These are phyloP conservation scores for Penicillium brasilianum DNA, from an alignment of 2,329 filamentous ascomycete genomes.

Conservation along the genomic window DNA sequence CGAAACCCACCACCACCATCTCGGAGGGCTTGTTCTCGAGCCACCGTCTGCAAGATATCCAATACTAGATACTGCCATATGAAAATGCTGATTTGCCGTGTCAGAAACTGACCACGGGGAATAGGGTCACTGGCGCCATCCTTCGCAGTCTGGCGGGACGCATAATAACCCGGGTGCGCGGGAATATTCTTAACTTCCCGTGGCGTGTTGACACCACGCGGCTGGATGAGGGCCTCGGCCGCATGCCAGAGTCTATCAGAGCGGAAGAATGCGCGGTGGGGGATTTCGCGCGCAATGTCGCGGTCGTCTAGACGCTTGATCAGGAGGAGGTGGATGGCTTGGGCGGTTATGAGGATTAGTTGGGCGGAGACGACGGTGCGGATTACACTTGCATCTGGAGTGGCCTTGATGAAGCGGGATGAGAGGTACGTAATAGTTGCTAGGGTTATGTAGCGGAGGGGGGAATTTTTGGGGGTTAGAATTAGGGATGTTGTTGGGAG, in stretches of 20 bases:
- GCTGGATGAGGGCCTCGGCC: conserved; percentile 12
- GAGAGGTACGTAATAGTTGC: conserved; percentile 16
- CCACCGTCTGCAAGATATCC: conserved; percentile 14
- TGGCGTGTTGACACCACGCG: conserved; percentile 29
- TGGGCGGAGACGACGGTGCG: neutral
- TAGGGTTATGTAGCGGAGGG: conserved; percentile 21
- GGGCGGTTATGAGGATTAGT: conserved; percentile 13
- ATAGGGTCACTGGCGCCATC: neutral
- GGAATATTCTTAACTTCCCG: conserved; percentile 32
- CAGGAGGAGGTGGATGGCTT: conserved; percentile 20
- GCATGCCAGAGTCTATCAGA: conserved; percentile 13
- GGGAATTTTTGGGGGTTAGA: conserved; percentile 18
- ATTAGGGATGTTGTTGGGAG: conserved; percentile 18
- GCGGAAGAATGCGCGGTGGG: neutral
- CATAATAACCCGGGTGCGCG: conserved; percentile 22
- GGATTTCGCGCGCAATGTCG: conserved; percentile 13
- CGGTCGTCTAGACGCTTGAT: conserved; percentile 19
- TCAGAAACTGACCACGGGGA: conserved; percentile 22
- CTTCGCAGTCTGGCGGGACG: neutral
- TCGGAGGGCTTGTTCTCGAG: neutral
- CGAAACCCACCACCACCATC: neutral
- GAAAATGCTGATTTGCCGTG: conserved; percentile 27
- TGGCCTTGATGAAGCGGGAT: conserved; percentile 3
- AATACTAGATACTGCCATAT: conserved; percentile 30
- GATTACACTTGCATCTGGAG: neutral